A percentile compares a stretch with the other conserved stretches of the same genome.
phyloP scores from a whole-genome alignment of 2,329 filamentous ascomycete species.

The Pseudogymnoascus sp. region DNA sequence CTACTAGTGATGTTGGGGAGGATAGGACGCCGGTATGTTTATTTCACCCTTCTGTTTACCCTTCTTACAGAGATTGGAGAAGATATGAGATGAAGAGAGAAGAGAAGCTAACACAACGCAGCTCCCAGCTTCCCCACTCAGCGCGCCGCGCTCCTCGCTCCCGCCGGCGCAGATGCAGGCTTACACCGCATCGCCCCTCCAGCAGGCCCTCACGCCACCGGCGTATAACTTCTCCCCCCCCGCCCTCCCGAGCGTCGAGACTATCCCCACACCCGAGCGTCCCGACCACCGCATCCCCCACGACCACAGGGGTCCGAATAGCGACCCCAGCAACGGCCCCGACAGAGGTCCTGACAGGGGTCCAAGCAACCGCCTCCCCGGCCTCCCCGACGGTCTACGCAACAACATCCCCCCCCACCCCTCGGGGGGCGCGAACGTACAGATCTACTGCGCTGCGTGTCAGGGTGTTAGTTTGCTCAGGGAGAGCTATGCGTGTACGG shows the following conservation, averaged over 20 bases:
- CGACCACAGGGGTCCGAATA: slow-evolving; percentile 38
- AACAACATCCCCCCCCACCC: neutral
- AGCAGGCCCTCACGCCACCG: slow-evolving; percentile 83
- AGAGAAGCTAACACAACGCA: slow-evolving; percentile 26
- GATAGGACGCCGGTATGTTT: slow-evolving; percentile 76
- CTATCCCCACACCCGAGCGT: slow-evolving; percentile 25
- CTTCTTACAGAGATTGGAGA: neutral
- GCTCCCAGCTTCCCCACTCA: slow-evolving; percentile 58
- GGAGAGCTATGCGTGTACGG: slow-evolving; percentile 87
- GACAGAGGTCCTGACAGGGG: too few relatives aligned
- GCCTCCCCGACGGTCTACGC: neutral
- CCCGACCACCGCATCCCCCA: neutral
- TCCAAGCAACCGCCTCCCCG: neutral
- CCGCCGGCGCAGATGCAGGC: slow-evolving; percentile 53
- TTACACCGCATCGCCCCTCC: slow-evolving; percentile 83
- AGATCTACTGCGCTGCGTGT: slow-evolving; percentile 90
- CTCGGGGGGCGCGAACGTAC: slow-evolving; percentile 41
- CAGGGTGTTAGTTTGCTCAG: slow-evolving; percentile 66
- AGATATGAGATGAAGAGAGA: neutral
- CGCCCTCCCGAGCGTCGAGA: slow-evolving; percentile 83
- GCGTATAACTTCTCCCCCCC: slow-evolving; percentile 57
- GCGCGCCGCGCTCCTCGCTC: slow-evolving; percentile 52
- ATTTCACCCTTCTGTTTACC: too few relatives aligned
- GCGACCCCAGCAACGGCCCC: neutral
- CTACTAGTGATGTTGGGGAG: slow-evolving; percentile 82